Base-by-base conservation (phyloP, 2,329 filamentous ascomycete genomes). In the Dactylellina cionopaga region DNA sequence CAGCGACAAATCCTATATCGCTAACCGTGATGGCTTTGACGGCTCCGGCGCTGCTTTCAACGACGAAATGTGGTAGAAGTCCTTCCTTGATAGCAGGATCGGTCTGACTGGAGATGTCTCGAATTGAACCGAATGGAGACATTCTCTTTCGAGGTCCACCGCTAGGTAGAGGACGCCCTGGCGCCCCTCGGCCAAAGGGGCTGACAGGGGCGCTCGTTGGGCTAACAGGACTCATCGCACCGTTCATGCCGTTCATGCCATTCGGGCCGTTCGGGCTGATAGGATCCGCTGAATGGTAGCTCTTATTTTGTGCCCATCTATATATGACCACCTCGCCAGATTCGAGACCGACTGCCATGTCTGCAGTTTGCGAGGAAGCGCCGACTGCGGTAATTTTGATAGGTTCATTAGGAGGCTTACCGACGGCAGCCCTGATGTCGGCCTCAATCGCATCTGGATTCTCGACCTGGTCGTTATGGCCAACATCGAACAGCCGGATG, bases 401-500 rank as follows among this genome's bases (percentile, higher is more conserved):
- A n/a, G 87, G 83, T n/a, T n/a, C 15, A 55, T 41, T 55, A 0
- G 89, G 89, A 7, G 97, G 86, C 47, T 91, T 89, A 10, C 97
- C 84, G 3, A 98, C 83, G 1, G 94, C 91, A 74, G 92, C 86
- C 5, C 91, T 90, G 35, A 98, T 84, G 77, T 99, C 94, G 4
- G 96, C 88, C 81, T 99, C 94, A 22, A 98, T 82, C 58, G 92
- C 85, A 2, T 84, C 84, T 10, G 87, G 85, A 77, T 98, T 98
- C 80, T 99, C 95, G 54, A 99, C 90, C 77, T 97, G 92, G 78
- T 99, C 95, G 11, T 88, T 91, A 77, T 96, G 91, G 0, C 95
- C 95, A 17, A 90, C 87, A 80, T 99, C 95, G 92, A 93, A 99
- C 5, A 98, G 83, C 29, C 93, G 86, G n/a, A 99, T 84, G 0